These are phyloP conservation scores for Hypoxylon sp. DNA, from an alignment of 2,329 filamentous ascomycete genomes.

Conservation along the genomic window DNA sequence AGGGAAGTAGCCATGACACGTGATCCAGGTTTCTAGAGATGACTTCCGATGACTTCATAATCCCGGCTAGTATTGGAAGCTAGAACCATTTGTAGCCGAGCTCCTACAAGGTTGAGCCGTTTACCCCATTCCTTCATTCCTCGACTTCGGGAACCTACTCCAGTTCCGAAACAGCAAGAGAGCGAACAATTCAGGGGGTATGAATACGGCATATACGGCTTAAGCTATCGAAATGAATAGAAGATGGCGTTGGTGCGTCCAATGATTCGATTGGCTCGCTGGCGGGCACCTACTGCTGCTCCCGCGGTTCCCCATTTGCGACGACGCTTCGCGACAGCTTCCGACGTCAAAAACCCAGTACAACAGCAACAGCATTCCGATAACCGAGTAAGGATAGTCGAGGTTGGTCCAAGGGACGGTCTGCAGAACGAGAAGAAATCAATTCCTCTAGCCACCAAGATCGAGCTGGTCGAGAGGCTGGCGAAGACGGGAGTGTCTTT, in stretches of 20 bases:
- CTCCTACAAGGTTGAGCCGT: slow-evolving; percentile 9
- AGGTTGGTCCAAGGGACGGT: slow-evolving; percentile 77
- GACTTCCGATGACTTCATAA: slow-evolving; percentile 37
- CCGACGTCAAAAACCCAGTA: slow-evolving; percentile 45
- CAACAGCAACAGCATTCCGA: slow-evolving; percentile 38
- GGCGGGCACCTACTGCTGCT: slow-evolving; percentile 34
- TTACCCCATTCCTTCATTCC: slow-evolving; percentile 20
- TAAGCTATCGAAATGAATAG: slow-evolving; percentile 45
- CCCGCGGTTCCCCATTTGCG: slow-evolving; percentile 36
- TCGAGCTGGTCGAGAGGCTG: slow-evolving; percentile 71
- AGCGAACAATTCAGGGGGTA: slow-evolving; percentile 2
- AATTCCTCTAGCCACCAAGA: slow-evolving; percentile 71
- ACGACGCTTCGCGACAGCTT: slow-evolving; percentile 52
- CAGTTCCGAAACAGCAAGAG: slow-evolving; percentile 6
- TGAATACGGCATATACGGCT: slow-evolving; percentile 2
- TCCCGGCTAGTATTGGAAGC: slow-evolving; percentile 1
- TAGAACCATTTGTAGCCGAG: slow-evolving; percentile 34
- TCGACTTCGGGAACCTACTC: neutral
- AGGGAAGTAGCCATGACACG: slow-evolving; percentile 8
- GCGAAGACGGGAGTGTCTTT: slow-evolving; percentile 68
- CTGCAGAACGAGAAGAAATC: slow-evolving; percentile 75
- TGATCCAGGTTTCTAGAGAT: too few species aligned
- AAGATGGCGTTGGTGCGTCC: slow-evolving; percentile 52
- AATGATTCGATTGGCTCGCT: slow-evolving; percentile 48
- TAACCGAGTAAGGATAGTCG: slow-evolving; percentile 64